Base-by-base conservation (phyloP, 768 basidiomycete species). In the Pisolithus tinctorius region DNA sequence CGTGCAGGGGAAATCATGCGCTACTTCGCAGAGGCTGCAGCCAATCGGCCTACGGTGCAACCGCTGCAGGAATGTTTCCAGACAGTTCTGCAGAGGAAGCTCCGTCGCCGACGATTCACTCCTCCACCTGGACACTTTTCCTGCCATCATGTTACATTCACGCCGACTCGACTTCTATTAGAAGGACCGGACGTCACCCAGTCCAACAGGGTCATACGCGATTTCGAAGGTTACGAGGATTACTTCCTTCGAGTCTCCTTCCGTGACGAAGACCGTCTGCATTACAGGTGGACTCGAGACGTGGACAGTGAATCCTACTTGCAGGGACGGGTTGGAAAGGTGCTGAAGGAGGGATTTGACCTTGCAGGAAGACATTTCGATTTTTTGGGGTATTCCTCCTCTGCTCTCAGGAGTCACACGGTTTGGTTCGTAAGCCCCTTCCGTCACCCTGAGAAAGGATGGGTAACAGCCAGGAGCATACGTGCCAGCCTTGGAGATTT, bases 241-340 rank as follows among this genome's bases (percentile, higher is more conserved):
- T 71, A 80, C 57, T 94, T 94, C 62, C 62, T 94, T 29, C 82
- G 92, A 9, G 89, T 93, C 25, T 83, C 88, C 57, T 90, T 93
- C 59, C 79, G 85, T 4, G 91, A 93, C 50, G 91, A 94, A 68
- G 86, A 93, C 58, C 74, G 75, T 31, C 72, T 86, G n/a, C 75
- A 80, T 36, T 86, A 85, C 54, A 77, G 81, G 11, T 88, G 86
- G 86, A 79, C 80, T 49, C 74, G 79, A 9, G 79, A 80, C 37
- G 80, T 85, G 5, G 84, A 88, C 54, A 79, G 78, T 0, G 62
- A 67, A 2, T 61, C 69, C 13, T 82, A 84, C 62, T 71, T 90
- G 2, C 66, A 72, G 17, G 70, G 78, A 38, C 78, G 82, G 10
- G 84, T 88, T 11, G 82, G 82, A 2, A 68, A 64, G 4, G 71